Evolutionary conservation across 768 basidiomycete genomes (phyloP).

Genomic region (Pleurotus eryngii): DNA sequence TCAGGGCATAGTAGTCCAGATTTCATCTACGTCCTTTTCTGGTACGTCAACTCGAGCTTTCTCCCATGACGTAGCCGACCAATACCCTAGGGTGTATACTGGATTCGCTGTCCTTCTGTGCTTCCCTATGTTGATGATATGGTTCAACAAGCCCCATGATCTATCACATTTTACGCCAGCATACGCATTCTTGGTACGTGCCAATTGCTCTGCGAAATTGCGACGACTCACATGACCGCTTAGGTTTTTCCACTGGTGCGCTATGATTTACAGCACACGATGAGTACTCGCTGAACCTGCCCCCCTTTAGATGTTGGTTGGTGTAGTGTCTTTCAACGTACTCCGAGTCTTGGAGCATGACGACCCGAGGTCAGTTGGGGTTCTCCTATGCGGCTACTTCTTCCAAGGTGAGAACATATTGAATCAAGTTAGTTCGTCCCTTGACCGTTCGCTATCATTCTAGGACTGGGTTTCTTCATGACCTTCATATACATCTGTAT

Average conservation of each 20-base stretch:
- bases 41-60: constrained; percentile 24
- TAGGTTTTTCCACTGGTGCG: constrained; percentile 33
- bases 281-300: neutral
- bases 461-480: constrained; percentile 45
- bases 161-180: constrained; percentile 34
- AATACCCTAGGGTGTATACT: constrained; percentile 38
- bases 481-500: constrained; percentile 49
- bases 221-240: neutral
- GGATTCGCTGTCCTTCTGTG: constrained; percentile 32
- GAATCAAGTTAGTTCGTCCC: neutral
- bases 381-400: constrained; percentile 42
- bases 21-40: constrained; percentile 40
- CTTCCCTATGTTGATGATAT: constrained; percentile 47
- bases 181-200: constrained; percentile 34
- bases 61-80: neutral
- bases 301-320: constrained; percentile 39
- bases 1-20: constrained; percentile 28
- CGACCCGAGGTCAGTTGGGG: constrained; percentile 35
- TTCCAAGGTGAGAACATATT: constrained; percentile 35
- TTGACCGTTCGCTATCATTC: neutral
- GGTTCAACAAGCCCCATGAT: constrained; percentile 46
- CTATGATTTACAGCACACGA: neutral
- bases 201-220: too few relatives aligned
- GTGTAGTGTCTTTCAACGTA: constrained; percentile 43
- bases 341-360: constrained; percentile 31